Evolutionary conservation across 805 yeast species (phyloP), one percentile per base, ranked within the genome.

Genomic region (Jamesozyma lodderae): DNA sequence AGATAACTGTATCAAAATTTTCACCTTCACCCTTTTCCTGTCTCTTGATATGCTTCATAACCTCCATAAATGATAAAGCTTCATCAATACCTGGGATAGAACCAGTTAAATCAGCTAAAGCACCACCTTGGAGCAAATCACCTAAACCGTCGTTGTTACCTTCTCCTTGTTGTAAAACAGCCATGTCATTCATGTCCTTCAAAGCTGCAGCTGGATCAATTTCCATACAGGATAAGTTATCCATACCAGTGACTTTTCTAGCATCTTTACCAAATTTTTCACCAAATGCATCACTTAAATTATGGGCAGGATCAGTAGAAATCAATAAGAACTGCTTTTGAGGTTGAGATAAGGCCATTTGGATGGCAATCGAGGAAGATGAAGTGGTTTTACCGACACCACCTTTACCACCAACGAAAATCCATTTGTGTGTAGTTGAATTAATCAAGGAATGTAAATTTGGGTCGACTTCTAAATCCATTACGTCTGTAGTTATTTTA

Each of bases 311-410:
- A 64, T 92, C 99, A 1, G 97, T 88, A 23, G 96, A 88, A 52
- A 92, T 92, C 51, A 92, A 69, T 44, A 92, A 69, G 50, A 86
- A 94, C 51, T 82, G 80, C 48, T 86, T 88, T 14, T 61, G 47
- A 25, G 94, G 94, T 57, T 94, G 81, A 41, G 73, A 69, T 44
- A 82, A 63, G 14, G 98, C 96, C 60, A 92, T 73, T 64, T 92
- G 97, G 45, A 88, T 81, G 17, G 99, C 94, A 49, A 92, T 73
- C 18, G 96, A 87, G 33, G 95, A 88, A 1, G 97, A 90, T 3
- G 96, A 84, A 19, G 98, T 92, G 46, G 99, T 92, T 62, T 92
- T 92, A 54, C 99, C 99, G 21, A 92, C 99, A 64, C 99, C 99
- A 62, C 99, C 99, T 69, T 92, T 92, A 51, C 99, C 99, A 48